Conservation (phyloP, 192 early-diverging fungal species). For the Spizellomyces punctatus region DNA sequence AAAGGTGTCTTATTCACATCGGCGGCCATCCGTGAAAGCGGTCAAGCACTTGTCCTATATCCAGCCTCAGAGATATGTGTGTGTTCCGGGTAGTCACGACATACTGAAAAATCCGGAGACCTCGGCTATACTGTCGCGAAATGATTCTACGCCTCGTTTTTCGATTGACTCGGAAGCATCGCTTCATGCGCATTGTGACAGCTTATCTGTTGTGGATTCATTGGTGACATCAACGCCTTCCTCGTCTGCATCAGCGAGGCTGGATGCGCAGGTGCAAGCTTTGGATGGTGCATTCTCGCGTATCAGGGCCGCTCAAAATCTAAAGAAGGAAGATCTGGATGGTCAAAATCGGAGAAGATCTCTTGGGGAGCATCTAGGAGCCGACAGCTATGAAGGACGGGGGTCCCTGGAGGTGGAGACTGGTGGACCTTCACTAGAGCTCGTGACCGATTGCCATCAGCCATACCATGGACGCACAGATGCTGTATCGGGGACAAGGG, state of each 20-base stretch:
- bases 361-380: background rate
- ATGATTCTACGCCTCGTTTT: no score
- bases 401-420: background rate
- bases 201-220: background rate
- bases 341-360: background rate
- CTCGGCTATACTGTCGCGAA: no score
- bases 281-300: slow-evolving; percentile 1
- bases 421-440: background rate
- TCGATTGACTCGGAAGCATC: no score
- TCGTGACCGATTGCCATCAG: background rate
- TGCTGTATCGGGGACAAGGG: background rate
- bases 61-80: no score
- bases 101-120: no score
- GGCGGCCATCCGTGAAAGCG: no score
- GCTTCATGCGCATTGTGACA: no score
- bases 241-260: background rate
- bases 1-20: no score
- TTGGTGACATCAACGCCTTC: background rate
- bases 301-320: slow-evolving; percentile 1
- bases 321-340: background rate
- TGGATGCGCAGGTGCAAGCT: slow-evolving; percentile 3
- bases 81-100: no score
- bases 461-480: background rate
- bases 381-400: background rate
- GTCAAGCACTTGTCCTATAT: no score